Evolutionary conservation across 257 asterid species (phyloP).

Genomic region (Solanum sitiens): DNA sequence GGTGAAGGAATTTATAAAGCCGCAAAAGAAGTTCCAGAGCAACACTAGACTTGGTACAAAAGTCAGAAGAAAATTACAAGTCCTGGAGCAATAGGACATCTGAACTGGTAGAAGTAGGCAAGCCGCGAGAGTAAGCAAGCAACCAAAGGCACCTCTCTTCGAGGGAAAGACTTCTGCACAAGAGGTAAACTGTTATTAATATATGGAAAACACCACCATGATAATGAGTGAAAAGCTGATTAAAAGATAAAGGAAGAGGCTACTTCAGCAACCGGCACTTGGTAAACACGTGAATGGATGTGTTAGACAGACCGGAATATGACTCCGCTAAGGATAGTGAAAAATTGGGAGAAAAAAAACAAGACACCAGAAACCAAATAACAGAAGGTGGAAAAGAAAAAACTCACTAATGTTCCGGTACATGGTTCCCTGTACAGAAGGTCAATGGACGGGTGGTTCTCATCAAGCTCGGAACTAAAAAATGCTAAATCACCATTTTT

Average conservation of each 20-base stretch:
- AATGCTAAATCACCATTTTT: background rate
- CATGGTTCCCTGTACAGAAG: background rate
- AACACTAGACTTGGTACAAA: background rate
- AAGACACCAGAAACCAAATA: background rate
- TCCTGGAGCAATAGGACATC: constrained; percentile 1
- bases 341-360: background rate
- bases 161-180: background rate
- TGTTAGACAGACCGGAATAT: background rate
- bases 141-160: background rate
- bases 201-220: background rate
- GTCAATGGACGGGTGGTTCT: background rate
- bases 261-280: background rate
- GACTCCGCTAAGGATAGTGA: background rate
- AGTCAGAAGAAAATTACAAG: background rate
- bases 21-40: background rate
- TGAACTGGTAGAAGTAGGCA: background rate
- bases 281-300: background rate
- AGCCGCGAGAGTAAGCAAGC: background rate
- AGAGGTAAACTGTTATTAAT: background rate
- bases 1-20: background rate
- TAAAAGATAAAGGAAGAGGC: background rate
- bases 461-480: background rate
- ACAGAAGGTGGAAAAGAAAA: background rate
- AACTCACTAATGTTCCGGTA: background rate
- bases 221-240: background rate